Base-by-base conservation (phyloP, 2,329 filamentous ascomycete species). In the Sporothrix protearum region DNA sequence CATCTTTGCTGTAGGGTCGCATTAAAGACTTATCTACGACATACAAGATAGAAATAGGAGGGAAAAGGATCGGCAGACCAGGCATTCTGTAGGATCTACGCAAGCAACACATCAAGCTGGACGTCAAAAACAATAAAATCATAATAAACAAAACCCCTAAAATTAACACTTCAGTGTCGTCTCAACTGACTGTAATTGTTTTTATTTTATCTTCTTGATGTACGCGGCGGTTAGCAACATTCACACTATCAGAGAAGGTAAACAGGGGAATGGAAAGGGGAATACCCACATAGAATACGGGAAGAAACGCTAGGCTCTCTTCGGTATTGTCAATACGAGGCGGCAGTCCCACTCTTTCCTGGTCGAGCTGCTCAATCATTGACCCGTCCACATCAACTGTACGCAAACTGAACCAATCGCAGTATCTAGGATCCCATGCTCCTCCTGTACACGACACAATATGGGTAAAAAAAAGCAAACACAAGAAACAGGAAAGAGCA, bases 31-130 rank as follows among this genome's bases (percentile, higher is more conserved):
- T n/a, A n/a, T n/a, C n/a, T n/a, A n/a, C n/a, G n/a, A n/a, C n/a
- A n/a, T n/a, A n/a, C n/a, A n/a, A n/a, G n/a, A 16, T 19, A 49
- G 19, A 49, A 2, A 19, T 19, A 49, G 16, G 2, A 49, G 9
- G 16, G 10, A 49, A 14, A 12, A 70, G 57, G n/a, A 70, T 51
- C 45, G 42, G 47, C 33, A 53, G 36, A 25, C 28, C 55, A 45
- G 45, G 28, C n/a, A n/a, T 55, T n/a, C 30, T 64, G 55, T 64
- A 53, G 69, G 57, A 64, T 53, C 69, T 45, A 64, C 57, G 45
- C 69, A 70, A 42, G 57, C 57, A 45, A 36, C n/a, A n/a, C n/a
- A n/a, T n/a, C n/a, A 39, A 5, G 14, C 3, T n/a, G n/a, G 2
- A 33, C 16, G n/a, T n/a, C 33, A 36, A 36, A 57, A 57, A 14